Evolutionary conservation across 179 eudicot genomes (phyloP), one percentile per base, ranked within the genome.

Genomic region (Spergularia azorica): DNA sequence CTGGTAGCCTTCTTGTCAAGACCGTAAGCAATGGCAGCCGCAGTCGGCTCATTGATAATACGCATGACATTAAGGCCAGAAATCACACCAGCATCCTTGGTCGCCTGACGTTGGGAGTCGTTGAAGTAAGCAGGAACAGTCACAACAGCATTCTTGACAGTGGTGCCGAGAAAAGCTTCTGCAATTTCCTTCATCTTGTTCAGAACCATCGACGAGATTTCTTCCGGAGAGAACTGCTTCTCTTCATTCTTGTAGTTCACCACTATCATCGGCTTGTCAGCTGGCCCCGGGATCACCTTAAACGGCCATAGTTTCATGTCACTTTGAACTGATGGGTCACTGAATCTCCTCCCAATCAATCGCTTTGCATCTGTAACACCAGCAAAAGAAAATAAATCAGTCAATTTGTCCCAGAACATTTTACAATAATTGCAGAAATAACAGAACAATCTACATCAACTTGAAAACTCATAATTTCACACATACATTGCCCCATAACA

Each of bases 21-120:
- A 14, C 94, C 94, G 26, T 90, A 90, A 2, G 94, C 91, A 72
- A 90, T 88, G 0, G 94, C 93, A 5, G 93, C 93, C 3, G 93
- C 93, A 3, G 91, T 88, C 3, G 93, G 90, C 82, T 90, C 93
- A 11, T 90, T 89, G 76, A 89, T 87, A 18, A 89, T 89, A 2
- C 88, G 90, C 88, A 89, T 76, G 15, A 89, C 85, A 61, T 86
- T 83, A 12, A 86, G 85, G 0, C 91, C 94, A 0, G 91, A 68
- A 17, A 90, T 90, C 16, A 82, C 87, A 55, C 94, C 91, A 12
- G 94, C 94, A 36, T 90, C 94, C 70, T 85, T 90, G 1, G 91
- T 90, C 14, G 93, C 93, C 12, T 88, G 93, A 20, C 93, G 84
- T 79, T 86, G 93, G 2, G 93, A 89, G 75, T 88, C 90, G 3